Evolutionary conservation across 768 basidiomycete species (phyloP), one percentile per base, ranked within the genome.

Genomic region (Solioccasus polychromus): DNA sequence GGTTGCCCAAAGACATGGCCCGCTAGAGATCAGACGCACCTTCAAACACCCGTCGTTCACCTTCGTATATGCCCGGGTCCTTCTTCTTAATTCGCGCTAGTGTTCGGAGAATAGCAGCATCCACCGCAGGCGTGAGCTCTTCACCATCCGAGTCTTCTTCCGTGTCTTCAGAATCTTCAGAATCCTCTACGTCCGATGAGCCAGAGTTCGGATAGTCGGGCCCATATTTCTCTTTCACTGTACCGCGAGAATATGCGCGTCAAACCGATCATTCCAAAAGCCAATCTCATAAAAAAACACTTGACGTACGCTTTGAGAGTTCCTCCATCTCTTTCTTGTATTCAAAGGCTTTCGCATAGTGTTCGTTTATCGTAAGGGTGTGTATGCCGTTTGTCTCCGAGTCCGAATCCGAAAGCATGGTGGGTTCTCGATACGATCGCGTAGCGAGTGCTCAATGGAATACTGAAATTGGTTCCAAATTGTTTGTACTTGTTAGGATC

Each of bases 81-180:
- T 78, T 86, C 43, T 77, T 75, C 62, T 80, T 80, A 44, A 98
- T 96, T 55, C 84, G 78, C 0, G 85, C 89, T 8, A 99, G 73
- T 1, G 92, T 98, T 38, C 92, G 75, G 31, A 98, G 75, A 56
- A 98, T 96, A 17, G 96, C 96, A 35, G 83, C 96, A 58, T 97
- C 95, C 39, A 97, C 80, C 0, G 84, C 85, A 4, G 93, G 92
- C 0, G 94, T 98, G 40, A 98, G 78, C 62, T 97, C 90, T 55
- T 92, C 91, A 12, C 93, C 96, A 46, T 95, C 88, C 59, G 93
- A 89, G 62, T 98, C 94, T 61, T 98, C 94, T 57, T 92, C 89
- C 34, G 80, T 84, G 23, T 78, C 77, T 60, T 91, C 88, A 0
- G 84, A 87, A 2, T 76, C 80, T 15, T 72, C 73, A 1, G 71